These are phyloP conservation scores for Hansfordia pulvinata DNA, from an alignment of 2,329 filamentous ascomycete genomes.

Conservation along the genomic window DNA sequence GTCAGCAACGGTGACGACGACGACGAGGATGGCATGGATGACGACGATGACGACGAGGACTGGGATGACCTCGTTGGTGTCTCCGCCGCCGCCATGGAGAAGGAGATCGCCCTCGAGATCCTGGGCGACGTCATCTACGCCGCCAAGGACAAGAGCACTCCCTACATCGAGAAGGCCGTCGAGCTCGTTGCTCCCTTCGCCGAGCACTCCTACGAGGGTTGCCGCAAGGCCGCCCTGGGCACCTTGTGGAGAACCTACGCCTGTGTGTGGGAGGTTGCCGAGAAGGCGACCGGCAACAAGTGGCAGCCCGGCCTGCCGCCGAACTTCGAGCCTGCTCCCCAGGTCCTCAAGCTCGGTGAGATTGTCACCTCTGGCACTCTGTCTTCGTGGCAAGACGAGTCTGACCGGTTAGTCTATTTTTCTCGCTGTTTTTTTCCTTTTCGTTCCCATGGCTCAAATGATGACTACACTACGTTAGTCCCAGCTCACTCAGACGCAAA, in stretches of 20 bases:
- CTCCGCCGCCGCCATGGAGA: conserved; percentile 83
- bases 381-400: conserved; percentile 76
- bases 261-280: conserved; percentile 77
- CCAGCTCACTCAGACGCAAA: conserved; percentile 99
- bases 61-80: conserved; percentile 76
- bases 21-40: conserved; percentile 43
- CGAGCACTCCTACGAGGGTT: conserved; percentile 85
- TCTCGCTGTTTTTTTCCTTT: conserved; percentile 9
- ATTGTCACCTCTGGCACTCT: conserved; percentile 76
- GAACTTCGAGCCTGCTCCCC: conserved; percentile 62
- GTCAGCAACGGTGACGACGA: conserved; percentile 44
- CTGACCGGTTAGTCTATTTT: conserved; percentile 66
- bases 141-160: conserved; percentile 37
- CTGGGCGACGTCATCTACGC: conserved; percentile 80
- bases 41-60: conserved; percentile 64
- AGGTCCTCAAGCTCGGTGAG: conserved; percentile 74
- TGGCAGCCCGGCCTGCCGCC: conserved; percentile 83
- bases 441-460: conserved; percentile 34
- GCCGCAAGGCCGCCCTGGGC: conserved; percentile 80
- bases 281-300: conserved; percentile 65
- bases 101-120: conserved; percentile 93
- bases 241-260: conserved; percentile 91
- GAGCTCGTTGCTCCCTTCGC: conserved; percentile 67
- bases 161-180: conserved; percentile 78
- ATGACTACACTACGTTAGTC: conserved; percentile 90